Evolutionary conservation across 805 yeast genomes (phyloP), one percentile per base, ranked within the genome.

Genomic region (Wickerhamiella allomyrinae): DNA sequence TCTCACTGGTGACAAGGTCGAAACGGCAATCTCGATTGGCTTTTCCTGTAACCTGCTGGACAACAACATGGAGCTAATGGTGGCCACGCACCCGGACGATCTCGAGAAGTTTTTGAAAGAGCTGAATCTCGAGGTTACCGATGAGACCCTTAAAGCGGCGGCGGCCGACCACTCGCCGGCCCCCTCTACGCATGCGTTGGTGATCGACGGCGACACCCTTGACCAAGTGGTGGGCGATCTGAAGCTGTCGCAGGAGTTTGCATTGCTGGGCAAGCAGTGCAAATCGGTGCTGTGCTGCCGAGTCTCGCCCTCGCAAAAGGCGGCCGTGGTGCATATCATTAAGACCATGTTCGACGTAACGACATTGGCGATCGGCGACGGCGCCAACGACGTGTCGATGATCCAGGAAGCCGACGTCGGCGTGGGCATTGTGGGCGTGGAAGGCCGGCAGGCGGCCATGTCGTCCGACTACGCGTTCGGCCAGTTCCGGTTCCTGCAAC

Each of bases 371-470:
- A 75, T 81, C 56, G 93, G 93, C 24, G 93, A 81, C 57, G 93
- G 93, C 48, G 83, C 91, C 20, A 81, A 81, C 55, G 93, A 81
- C 58, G 91, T 81, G 39, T 82, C 91, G 7, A 81, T 81, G 93
- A 82, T 81, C 48, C 89, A 80, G 54, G 80, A 83, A 25, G 89
- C 93, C 4, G 79, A 82, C 57, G 76, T 82, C 25, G 93, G 93
- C 44, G 78, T 82, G 29, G 93, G 93, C 49, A 80, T 81, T 54
- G 89, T 86, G 6, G 93, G 93, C 49, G 83, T 79, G 52, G 93
- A 81, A 62, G 93, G 93, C 46, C 63, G 91, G 41, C 87, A 80
- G 55, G 93, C 93, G 1, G 91, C 77, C 8, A 81, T 81, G 93
- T 74, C 85, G 1, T 75, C 87, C 0, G 93, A 81, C 63, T 81